Percentiles rank a stretch among this genome's conserved stretches.
phyloP scores from a whole-genome alignment of 2,329 filamentous ascomycete genomes.

The Pseudogymnoascus sp. region DNA sequence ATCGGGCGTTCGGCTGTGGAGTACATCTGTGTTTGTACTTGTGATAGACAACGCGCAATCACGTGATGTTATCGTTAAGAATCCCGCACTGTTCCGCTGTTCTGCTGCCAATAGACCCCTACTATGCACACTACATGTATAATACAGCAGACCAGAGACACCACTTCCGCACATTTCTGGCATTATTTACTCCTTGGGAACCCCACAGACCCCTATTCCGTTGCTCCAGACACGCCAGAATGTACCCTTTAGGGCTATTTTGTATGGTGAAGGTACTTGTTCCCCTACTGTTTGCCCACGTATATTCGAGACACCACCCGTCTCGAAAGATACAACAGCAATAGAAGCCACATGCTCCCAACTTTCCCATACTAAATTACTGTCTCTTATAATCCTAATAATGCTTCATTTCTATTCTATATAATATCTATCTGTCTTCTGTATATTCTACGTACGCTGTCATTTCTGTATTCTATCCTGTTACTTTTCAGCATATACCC shows the following conservation, averaged over 20 bases:
- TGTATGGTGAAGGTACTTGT: background rate
- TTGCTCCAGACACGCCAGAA: background rate
- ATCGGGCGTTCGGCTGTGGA: background rate
- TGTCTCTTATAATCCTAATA: background rate
- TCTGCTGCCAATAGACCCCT: background rate
- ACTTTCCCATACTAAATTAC: background rate
- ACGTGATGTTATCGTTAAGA: background rate
- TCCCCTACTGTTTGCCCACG: background rate
- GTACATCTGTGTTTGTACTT: background rate
- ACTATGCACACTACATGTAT: background rate
- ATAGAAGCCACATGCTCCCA: background rate
- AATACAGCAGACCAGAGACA: background rate
- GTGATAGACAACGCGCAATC: background rate
- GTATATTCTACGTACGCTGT: background rate
- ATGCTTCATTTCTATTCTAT: background rate
- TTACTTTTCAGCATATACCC: background rate
- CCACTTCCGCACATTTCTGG: background rate
- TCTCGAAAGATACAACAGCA: background rate
- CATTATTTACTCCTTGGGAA: background rate
- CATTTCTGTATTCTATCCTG: background rate
- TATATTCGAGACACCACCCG: background rate
- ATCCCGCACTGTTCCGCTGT: background rate
- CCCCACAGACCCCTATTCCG: background rate
- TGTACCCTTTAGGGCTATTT: background rate
- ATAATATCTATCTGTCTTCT: background rate